phyloP scores from a whole-genome alignment of 2,329 filamentous ascomycete species.

The Sporothrix globosa region DNA sequence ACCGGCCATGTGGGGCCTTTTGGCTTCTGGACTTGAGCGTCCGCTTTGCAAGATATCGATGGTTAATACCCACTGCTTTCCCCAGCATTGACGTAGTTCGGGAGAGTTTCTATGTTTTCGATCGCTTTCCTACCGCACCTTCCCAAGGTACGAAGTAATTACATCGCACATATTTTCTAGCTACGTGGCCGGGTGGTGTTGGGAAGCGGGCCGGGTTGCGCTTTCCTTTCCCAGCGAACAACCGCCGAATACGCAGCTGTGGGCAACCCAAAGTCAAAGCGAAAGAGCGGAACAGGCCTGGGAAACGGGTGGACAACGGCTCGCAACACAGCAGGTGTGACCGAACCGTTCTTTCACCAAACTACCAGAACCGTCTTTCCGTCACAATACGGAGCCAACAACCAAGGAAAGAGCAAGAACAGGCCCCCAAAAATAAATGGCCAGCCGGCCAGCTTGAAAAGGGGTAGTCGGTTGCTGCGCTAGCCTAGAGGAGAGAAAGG shows the following conservation, averaged over 20 bases:
- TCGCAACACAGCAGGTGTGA: constrained; percentile 6
- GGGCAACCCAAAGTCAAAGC: background rate
- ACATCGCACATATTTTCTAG: background rate
- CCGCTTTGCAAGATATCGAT: background rate
- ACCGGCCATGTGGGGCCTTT: constrained; percentile 19
- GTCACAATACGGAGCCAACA: constrained; percentile 3
- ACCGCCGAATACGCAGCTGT: background rate
- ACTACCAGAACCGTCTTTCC: background rate
- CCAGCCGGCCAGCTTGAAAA: background rate
- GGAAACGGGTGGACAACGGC: background rate
- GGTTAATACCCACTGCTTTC: background rate
- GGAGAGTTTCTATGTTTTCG: constrained; percentile 11
- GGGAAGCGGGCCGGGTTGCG: background rate
- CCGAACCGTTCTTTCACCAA: background rate
- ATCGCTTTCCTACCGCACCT: background rate
- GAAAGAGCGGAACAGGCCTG: background rate
- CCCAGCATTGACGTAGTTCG: constrained; percentile 5
- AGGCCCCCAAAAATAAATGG: constrained; percentile 21
- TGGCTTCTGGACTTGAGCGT: constrained; percentile 12
- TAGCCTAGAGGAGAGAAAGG: constrained; percentile 14
- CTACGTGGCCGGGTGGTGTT: no score
- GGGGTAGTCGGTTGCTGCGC: background rate
- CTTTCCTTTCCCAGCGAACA: background rate
- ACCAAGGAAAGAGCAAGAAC: background rate
- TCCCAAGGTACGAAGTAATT: background rate